phyloP scores from a whole-genome alignment of 176 grass and related monocot species.

The Echinochloa phyllopogon region DNA sequence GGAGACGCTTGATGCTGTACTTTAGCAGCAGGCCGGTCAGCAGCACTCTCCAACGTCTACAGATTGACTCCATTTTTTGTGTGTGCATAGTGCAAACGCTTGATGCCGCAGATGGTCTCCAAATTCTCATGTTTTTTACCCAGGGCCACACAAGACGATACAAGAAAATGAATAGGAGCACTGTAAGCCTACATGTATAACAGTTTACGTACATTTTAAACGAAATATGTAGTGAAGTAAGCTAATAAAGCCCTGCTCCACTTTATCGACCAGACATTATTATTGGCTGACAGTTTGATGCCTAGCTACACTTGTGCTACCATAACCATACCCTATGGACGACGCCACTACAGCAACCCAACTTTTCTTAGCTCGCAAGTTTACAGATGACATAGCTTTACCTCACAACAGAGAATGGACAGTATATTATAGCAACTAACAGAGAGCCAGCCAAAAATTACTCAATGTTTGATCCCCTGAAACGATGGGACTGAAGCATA shows the following conservation, averaged over 20 bases:
- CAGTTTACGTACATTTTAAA: background rate
- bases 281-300: conserved; percentile 40
- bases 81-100: background rate
- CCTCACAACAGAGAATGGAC: conserved; percentile 26
- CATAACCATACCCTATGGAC: conserved; percentile 43
- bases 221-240: background rate
- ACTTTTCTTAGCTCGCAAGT: conserved; percentile 18
- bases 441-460: conserved; percentile 27
- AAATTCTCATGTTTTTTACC: too few species aligned
- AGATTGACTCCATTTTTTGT: background rate
- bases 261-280: conserved; percentile 27
- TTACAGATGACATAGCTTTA: conserved; percentile 23
- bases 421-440: background rate
- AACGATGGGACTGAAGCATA: conserved; percentile 21
- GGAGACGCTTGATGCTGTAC: background rate
- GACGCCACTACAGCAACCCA: conserved; percentile 17
- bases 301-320: conserved; percentile 37
- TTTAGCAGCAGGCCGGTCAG: too few species aligned
- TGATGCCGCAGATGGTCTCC: background rate
- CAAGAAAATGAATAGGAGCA: background rate
- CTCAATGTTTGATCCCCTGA: conserved; percentile 35
- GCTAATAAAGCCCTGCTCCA: background rate
- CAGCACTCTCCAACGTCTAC: background rate
- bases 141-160: background rate
- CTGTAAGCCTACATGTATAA: background rate